phyloP scores from a whole-genome alignment of 2,329 filamentous ascomycete genomes.

The Apiospora marii region DNA sequence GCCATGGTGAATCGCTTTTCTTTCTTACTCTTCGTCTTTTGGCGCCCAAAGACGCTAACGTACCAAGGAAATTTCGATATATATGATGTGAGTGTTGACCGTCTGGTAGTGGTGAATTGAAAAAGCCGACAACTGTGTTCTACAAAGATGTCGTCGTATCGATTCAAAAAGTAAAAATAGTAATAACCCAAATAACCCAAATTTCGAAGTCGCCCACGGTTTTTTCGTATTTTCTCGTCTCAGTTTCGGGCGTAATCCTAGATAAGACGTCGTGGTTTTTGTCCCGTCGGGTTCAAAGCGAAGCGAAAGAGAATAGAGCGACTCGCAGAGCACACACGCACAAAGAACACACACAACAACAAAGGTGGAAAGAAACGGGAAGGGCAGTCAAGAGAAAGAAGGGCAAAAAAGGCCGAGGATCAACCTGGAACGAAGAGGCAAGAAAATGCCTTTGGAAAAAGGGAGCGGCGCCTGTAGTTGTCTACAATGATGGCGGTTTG shows the following conservation, averaged over 20 bases:
- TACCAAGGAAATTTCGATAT: slow-evolving; percentile 18
- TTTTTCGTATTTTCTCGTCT: slow-evolving; percentile 2
- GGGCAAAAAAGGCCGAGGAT: slow-evolving; percentile 29
- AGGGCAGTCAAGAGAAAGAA: slow-evolving; percentile 5
- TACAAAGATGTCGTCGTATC: slow-evolving; percentile 21
- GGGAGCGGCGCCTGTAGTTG: slow-evolving; percentile 1
- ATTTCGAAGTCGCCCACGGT: not conserved
- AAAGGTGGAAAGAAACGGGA: not conserved
- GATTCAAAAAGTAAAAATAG: slow-evolving; percentile 4
- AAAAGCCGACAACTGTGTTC: slow-evolving; percentile 9
- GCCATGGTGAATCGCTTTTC: slow-evolving; percentile 35
- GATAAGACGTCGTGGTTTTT: not conserved
- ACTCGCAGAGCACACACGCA: slow-evolving; percentile 27
- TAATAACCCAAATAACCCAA: slow-evolving; percentile 18
- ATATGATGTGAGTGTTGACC: slow-evolving; percentile 13
- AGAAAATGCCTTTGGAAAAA: slow-evolving; percentile 17
- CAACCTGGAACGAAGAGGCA: slow-evolving; percentile 31
- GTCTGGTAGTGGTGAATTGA: not conserved
- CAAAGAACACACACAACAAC: slow-evolving; percentile 12
- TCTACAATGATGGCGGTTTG: slow-evolving; percentile 14
- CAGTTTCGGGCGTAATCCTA: not conserved
- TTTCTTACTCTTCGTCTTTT: slow-evolving; percentile 23
- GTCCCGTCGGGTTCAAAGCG: slow-evolving; percentile 7
- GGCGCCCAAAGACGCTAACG: not conserved
- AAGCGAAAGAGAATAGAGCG: slow-evolving; percentile 22